Percentiles rank a stretch among this genome's conserved stretches.
These are phyloP conservation scores for Clavispora santaluciae DNA, from an alignment of 805 yeast genomes.

Conservation along the genomic window DNA sequence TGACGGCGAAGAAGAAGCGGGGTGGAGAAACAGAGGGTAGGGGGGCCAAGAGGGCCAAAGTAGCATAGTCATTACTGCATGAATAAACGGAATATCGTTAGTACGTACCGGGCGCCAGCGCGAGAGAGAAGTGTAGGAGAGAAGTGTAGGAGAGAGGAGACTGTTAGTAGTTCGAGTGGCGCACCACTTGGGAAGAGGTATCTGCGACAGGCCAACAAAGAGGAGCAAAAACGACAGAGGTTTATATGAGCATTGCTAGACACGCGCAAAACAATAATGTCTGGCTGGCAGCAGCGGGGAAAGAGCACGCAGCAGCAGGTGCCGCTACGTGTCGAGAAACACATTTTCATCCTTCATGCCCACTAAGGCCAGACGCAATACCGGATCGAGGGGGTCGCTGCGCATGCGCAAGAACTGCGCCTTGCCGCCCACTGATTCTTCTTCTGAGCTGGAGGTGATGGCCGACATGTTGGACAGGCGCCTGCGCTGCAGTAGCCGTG, in stretches of 20 bases:
- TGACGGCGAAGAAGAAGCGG: constrained; percentile 48
- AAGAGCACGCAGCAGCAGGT: neutral
- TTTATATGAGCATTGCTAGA: no score
- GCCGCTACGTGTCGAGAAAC: neutral
- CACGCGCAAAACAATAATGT: no score
- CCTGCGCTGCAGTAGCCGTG: constrained; percentile 22
- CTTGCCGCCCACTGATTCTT: constrained; percentile 1
- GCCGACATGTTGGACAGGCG: constrained; percentile 11
- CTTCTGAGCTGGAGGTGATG: constrained; percentile 1
- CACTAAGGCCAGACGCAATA: neutral
- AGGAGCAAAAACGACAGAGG: no score
- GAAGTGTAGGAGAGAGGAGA: neutral
- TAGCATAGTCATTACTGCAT: constrained; percentile 1
- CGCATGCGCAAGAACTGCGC: neutral
- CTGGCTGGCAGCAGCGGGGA: neutral
- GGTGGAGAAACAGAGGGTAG: neutral
- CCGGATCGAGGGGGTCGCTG: neutral
- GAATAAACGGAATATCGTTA: neutral
- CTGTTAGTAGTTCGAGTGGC: no score
- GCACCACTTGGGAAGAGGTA: no score
- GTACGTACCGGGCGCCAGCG: neutral
- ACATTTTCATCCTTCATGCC: neutral
- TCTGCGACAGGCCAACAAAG: no score
- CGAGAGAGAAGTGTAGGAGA: neutral
- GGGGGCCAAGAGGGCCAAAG: constrained; percentile 1